Evolutionary conservation across 306 rosid genomes (phyloP).

Genomic region (Castanospermum australe): DNA sequence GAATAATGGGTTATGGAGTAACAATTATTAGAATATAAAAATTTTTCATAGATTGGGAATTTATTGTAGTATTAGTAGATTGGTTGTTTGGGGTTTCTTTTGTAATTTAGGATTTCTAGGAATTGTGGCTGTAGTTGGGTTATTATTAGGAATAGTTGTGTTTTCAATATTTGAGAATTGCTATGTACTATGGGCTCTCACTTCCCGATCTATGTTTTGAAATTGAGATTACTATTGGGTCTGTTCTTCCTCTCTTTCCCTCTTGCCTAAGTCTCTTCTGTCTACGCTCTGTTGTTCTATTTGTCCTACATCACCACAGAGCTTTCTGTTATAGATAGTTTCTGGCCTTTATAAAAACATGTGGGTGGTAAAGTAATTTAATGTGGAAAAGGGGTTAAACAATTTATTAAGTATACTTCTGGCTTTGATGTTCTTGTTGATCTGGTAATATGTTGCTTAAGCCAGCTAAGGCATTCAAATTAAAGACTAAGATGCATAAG

Average conservation of each 20-base stretch:
- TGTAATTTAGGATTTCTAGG: not conserved
- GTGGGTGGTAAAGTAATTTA: not conserved
- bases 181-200: not conserved
- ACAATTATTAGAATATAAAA: not conserved
- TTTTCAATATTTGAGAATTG: not conserved
- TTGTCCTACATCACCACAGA: not conserved
- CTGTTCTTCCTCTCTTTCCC: not conserved
- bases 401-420: too few relatives aligned
- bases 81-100: not conserved
- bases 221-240: not conserved
- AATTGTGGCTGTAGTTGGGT: not conserved
- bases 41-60: not conserved
- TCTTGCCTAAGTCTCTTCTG: not conserved
- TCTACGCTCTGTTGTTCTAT: not conserved
- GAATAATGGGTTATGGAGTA: not conserved
- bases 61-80: not conserved
- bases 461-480: not conserved
- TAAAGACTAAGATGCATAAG: too few relatives aligned
- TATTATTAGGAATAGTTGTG: not conserved
- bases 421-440: not conserved
- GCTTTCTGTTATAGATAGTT: not conserved
- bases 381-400: not conserved
- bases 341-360: not conserved
- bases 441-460: not conserved
- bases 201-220: not conserved